phyloP scores from a whole-genome alignment of 2,329 filamentous ascomycete species.

The Neofusicoccum ribis region DNA sequence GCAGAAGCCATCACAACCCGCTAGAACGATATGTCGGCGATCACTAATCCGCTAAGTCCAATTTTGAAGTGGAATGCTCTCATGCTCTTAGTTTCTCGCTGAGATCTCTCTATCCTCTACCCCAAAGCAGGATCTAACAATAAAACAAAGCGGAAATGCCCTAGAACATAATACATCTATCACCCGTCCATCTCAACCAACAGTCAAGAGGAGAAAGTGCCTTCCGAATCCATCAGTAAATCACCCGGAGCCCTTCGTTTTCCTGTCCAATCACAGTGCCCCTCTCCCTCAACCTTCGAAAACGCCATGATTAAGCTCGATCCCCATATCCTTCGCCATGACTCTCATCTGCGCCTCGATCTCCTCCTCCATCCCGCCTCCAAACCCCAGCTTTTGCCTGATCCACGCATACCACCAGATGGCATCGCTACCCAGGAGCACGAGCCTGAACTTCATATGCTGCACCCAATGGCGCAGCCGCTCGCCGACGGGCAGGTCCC shows the following conservation, averaged over 20 bases:
- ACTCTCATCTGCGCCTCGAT: constrained; percentile 83
- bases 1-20: too few species aligned
- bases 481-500: constrained; percentile 62
- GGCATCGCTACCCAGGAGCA: constrained; percentile 74
- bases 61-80: too few species aligned
- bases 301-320: constrained; percentile 83
- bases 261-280: not conserved
- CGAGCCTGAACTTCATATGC: constrained; percentile 78
- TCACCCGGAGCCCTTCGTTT: too few species aligned
- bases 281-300: constrained; percentile 69
- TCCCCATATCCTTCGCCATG: constrained; percentile 87
- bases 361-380: constrained; percentile 90
- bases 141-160: not conserved
- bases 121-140: not conserved
- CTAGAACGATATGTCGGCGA: not conserved
- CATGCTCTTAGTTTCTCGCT: not conserved
- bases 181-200: not conserved
- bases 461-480: constrained; percentile 69
- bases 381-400: constrained; percentile 72
- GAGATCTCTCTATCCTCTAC: not conserved
- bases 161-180: not conserved
- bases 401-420: constrained; percentile 81
- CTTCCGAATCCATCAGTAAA: not conserved
- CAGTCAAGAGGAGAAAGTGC: not conserved
- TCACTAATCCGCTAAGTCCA: too few species aligned